Evolutionary conservation across 2,329 filamentous ascomycete genomes (phyloP).

Genomic region (Cladophialophora exuberans): DNA sequence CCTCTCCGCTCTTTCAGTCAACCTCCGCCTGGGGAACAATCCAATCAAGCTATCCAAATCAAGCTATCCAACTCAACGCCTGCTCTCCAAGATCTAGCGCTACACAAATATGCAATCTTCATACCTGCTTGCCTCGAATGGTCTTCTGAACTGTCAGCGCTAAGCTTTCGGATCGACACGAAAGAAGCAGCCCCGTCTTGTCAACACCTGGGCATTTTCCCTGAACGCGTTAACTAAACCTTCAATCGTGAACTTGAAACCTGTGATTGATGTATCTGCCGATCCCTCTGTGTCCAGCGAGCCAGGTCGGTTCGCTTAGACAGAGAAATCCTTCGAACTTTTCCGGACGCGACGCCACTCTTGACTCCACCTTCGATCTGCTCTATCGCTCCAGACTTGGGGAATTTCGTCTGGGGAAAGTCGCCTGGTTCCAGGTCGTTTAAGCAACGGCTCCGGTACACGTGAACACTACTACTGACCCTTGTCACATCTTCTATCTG

Average conservation of each 20-base stretch:
- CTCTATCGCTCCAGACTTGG: neutral
- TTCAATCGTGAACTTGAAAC: neutral
- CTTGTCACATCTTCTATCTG: neutral
- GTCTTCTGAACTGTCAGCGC: neutral
- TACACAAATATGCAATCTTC: neutral
- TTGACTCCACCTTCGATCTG: neutral
- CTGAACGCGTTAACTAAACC: no score
- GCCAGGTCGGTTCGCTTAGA: neutral
- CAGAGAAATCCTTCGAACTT: neutral
- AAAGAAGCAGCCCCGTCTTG: no score
- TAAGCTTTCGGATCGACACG: no score
- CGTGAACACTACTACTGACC: neutral
- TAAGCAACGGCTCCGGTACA: neutral
- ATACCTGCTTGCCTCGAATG: neutral
- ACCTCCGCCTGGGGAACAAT: conserved; percentile 9
- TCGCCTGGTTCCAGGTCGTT: conserved; percentile 9
- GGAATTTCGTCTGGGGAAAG: conserved; percentile 14
- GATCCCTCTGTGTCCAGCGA: neutral
- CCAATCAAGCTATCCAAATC: neutral
- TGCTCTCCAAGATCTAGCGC: neutral
- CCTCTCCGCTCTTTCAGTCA: conserved; percentile 11
- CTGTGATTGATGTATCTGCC: neutral
- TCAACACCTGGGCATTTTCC: no score
- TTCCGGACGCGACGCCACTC: neutral
- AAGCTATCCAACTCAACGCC: conserved; percentile 10